Conservation (phyloP, 2,329 filamentous ascomycete genomes). For the Calonectria hongkongensis region DNA sequence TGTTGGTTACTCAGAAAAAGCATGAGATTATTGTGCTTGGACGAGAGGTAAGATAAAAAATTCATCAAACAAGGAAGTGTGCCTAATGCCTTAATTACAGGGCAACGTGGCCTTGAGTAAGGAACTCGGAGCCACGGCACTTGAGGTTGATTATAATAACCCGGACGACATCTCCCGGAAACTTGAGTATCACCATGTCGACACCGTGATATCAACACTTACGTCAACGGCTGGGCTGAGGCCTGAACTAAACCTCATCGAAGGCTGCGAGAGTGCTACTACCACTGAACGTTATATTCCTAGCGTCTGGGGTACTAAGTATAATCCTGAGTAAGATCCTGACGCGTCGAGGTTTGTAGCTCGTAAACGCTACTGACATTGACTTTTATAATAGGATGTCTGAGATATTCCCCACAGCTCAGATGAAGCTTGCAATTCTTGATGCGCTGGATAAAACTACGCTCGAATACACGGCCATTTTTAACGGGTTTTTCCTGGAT, state of each 20-base stretch:
- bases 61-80: background rate
- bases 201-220: background rate
- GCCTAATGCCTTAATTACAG: background rate
- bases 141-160: slow-evolving; percentile 1
- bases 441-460: background rate
- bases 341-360: too few relatives aligned
- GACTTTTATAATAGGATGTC: background rate
- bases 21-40: slow-evolving; percentile 10
- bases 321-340: background rate
- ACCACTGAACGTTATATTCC: slow-evolving; percentile 3
- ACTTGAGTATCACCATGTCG: slow-evolving; percentile 9
- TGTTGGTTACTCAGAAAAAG: background rate
- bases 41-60: background rate
- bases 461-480: background rate
- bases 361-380: background rate
- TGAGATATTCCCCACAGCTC: background rate
- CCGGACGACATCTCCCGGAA: background rate
- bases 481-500: slow-evolving; percentile 2
- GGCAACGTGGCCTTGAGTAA: background rate
- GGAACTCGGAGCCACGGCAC: background rate
- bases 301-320: slow-evolving; percentile 4
- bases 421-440: background rate
- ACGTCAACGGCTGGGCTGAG: background rate
- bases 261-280: background rate
- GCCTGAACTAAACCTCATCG: slow-evolving; percentile 3